Evolutionary conservation across 192 early-diverging fungal genomes (phyloP).

Genomic region (Gorgonomyces haynaldii): DNA sequence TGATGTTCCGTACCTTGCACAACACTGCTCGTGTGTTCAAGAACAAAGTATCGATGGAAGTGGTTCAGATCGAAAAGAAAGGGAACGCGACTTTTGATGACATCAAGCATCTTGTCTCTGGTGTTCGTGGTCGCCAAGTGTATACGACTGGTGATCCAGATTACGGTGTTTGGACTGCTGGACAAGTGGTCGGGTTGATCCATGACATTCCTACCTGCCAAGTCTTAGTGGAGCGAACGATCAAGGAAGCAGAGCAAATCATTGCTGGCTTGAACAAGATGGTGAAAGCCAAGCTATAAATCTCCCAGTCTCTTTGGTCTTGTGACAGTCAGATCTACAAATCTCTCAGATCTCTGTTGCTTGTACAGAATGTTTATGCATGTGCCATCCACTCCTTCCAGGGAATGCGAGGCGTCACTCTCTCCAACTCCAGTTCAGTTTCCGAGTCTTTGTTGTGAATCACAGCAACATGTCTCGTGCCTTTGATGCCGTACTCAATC

Average conservation of each 20-base stretch:
- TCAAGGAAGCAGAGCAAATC: slow-evolving; percentile 35
- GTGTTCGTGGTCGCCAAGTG: slow-evolving; percentile 37
- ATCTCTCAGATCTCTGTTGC: too few relatives aligned
- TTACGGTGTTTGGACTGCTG: slow-evolving; percentile 34
- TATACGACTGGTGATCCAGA: slow-evolving; percentile 31
- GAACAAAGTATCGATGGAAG: slow-evolving; percentile 58
- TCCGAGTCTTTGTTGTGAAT: too few relatives aligned
- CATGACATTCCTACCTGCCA: slow-evolving; percentile 71
- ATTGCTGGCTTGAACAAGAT: slow-evolving; percentile 7
- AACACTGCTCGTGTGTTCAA: slow-evolving; percentile 69
- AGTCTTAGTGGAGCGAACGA: slow-evolving; percentile 48
- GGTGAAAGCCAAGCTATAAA: slow-evolving; percentile 6
- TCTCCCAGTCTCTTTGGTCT: too few relatives aligned
- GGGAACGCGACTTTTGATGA: slow-evolving; percentile 56
- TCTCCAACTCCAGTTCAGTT: too few relatives aligned
- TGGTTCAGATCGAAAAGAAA: slow-evolving; percentile 53
- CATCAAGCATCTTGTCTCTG: slow-evolving; percentile 55
- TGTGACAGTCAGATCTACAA: too few relatives aligned
- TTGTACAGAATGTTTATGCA: too few relatives aligned
- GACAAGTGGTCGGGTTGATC: slow-evolving; percentile 23
- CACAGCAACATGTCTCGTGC: too few relatives aligned
- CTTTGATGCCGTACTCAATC: too few relatives aligned
- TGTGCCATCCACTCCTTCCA: too few relatives aligned
- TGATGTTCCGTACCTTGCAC: slow-evolving; percentile 66
- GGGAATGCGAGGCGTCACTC: too few relatives aligned